Evolutionary conservation across 495 filamentous ascomycete species (phyloP), one percentile per base, ranked within the genome.

Genomic region (Thermothielavioides terrestris): DNA sequence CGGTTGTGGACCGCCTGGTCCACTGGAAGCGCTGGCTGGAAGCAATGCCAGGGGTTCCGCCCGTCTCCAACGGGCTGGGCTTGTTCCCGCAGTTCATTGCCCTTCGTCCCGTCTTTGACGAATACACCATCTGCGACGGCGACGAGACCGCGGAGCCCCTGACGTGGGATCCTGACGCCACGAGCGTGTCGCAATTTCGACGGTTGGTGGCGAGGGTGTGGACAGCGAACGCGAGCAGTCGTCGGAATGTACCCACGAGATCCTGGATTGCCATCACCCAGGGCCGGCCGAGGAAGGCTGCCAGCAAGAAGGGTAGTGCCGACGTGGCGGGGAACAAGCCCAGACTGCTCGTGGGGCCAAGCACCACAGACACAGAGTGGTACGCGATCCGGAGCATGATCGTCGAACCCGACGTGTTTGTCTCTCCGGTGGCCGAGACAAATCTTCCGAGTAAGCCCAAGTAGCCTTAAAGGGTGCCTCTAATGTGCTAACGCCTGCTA

Each of bases 361-460:
- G 18, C 2, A 57, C 54, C 4, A 46, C 42, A 0, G 56, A 60
- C 15, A 17, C 21, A 1, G 59, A 59, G 20, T 62, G 61, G 61
- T 1, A 20, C 3, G 2, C 22, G 12, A 49, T 62, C 3, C 26
- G 51, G 6, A 55, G 39, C 15, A 17, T 52, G 37, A 52, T 64
- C 6, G 46, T 60, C 22, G 42, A 55, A 18, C 56, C 51, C 3
- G 21, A 53, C 0, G 4, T 64, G 17, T 26, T 9, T n/a, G 12
- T 59, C 32, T 20, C 12, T 7, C 3, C 35, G 9, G 6, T 20
- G 18, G 35, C 34, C 1, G 15, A 27, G 28, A n/a, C 28, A 1
- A n/a, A 4, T 10, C 28, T 49, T 17, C 42, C 44, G 3, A 15
- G 35, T 54, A 43, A 46, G 55, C 38, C 23, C 18, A 30, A 25